phyloP scores from a whole-genome alignment of 2,329 filamentous ascomycete species.

The Scytalidium sp. region DNA sequence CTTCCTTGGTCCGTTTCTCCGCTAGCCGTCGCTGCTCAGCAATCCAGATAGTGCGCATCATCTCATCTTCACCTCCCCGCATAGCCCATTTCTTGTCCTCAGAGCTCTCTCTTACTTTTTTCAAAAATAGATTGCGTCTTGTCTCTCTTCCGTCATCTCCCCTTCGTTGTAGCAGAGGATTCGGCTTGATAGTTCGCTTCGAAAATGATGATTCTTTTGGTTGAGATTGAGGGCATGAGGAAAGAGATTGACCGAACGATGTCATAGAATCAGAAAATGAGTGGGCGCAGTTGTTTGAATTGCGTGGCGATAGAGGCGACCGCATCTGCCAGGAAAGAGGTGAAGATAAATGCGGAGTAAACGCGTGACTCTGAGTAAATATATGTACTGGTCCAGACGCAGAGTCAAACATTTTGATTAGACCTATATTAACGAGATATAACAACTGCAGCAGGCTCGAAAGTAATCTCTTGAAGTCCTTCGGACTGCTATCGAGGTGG shows the following conservation, averaged over 20 bases:
- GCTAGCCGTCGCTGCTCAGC: slow-evolving; percentile 32
- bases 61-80: slow-evolving; percentile 61
- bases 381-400: slow-evolving; percentile 14
- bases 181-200: slow-evolving; percentile 54
- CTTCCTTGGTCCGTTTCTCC: slow-evolving; percentile 26
- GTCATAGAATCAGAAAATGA: slow-evolving; percentile 30
- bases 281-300: slow-evolving; percentile 39
- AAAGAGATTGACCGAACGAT: slow-evolving; percentile 15
- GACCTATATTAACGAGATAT: too few relatives aligned
- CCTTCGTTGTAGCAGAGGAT: slow-evolving; percentile 58
- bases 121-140: slow-evolving; percentile 66
- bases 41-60: slow-evolving; percentile 36
- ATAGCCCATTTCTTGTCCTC: slow-evolving; percentile 59
- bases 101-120: slow-evolving; percentile 58
- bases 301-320: slow-evolving; percentile 38
- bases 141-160: slow-evolving; percentile 56
- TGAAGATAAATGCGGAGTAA: slow-evolving; percentile 46
- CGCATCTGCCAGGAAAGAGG: slow-evolving; percentile 58
- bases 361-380: slow-evolving; percentile 11
- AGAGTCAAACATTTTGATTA: slow-evolving; percentile 23
- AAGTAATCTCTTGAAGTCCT: too few relatives aligned
- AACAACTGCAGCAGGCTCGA: too few relatives aligned
- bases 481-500: too few relatives aligned
- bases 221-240: slow-evolving; percentile 1
- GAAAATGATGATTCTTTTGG: slow-evolving; percentile 15